Evolutionary conservation across 2,329 filamentous ascomycete genomes (phyloP), one percentile per base, ranked within the genome.

Genomic region (Penicillium sp.): DNA sequence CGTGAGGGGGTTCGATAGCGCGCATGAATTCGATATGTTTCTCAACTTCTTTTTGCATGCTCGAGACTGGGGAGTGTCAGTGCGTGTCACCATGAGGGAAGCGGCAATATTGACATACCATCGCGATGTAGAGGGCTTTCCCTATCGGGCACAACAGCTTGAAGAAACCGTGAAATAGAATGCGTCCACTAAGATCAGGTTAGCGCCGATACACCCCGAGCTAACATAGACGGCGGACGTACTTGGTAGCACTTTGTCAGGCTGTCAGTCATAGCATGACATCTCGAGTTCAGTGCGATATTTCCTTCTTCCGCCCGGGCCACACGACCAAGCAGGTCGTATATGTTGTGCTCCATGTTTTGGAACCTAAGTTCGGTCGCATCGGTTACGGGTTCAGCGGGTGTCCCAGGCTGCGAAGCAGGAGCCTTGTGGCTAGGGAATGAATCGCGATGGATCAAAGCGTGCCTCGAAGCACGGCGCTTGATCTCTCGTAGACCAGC

Each of bases 401-500:
- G 89, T n/a, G 90, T 91, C 15, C 90, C 90, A 10, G 91, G 89
- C 67, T 94, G 91, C 25, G 91, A 90, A 17, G 84, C 81, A 50
- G 85, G 83, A 41, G 89, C 81, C 71, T 96, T 96, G 59, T 89
- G 87, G 58, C 84, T 85, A 62, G 87, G 89, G 77, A 94, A 96
- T 15, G 88, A 89, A 71, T 97, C 94, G 66, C 93, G 86, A 72
- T 97, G 92, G 25, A 97, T 95, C 55, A 97, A 82, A 25, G 93
- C 89, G 77, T 97, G 94, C 61, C 94, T 85, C 37, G 93, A 97
- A 19, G 94, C 93, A 60, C 94, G 86, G 61, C 94, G 89, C 77
- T 97, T 97, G 76, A 99, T 99, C 72, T 99, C 94, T 43, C 94
- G 86, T 60, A 99, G 78, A 8, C 93, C 92, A 50, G 93, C 87